phyloP scores from a whole-genome alignment of 164 flowering plant species.

The Vitis rotundifolia region DNA sequence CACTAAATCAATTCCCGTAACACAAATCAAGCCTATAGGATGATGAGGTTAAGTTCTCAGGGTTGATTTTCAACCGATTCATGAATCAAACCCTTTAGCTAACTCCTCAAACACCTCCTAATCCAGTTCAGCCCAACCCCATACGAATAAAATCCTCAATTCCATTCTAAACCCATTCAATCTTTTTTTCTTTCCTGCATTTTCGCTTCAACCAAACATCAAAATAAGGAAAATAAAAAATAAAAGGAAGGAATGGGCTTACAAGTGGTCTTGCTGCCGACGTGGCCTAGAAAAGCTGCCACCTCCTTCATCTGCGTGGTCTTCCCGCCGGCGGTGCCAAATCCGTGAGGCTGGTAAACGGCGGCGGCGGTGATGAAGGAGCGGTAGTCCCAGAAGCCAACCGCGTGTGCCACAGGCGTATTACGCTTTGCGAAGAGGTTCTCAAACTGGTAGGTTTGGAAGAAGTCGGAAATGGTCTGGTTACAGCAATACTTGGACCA shows the following conservation, averaged over 20 bases:
- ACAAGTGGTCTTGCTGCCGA: conserved; percentile 85
- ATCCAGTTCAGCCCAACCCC: too few species aligned
- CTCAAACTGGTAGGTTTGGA: conserved; percentile 80
- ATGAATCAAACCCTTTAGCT: too few species aligned
- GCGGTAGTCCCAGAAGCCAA: conserved; percentile 81
- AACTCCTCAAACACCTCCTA: too few species aligned
- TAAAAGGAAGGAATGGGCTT: conserved; percentile 8
- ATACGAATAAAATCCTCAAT: too few species aligned
- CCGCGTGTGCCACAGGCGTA: conserved; percentile 81
- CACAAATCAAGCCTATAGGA: too few species aligned
- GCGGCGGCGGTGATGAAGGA: conserved; percentile 78
- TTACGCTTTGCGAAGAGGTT: conserved; percentile 82
- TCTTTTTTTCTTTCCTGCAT: background rate
- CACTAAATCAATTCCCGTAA: too few species aligned
- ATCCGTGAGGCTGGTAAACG: conserved; percentile 67
- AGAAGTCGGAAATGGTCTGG: conserved; percentile 71
- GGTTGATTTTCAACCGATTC: too few species aligned
- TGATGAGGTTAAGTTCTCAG: too few species aligned
- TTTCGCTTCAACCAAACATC: background rate
- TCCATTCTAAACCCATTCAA: too few species aligned
- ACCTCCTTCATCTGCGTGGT: conserved; percentile 72
- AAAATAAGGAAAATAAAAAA: background rate
- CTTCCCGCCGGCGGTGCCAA: conserved; percentile 89
- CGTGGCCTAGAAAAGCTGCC: conserved; percentile 88
- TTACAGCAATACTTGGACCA: conserved; percentile 71